A percentile compares a stretch with the other conserved stretches of the same genome.
These are phyloP conservation scores for Curvularia eragrostidis DNA, from an alignment of 2,329 filamentous ascomycete species.

Conservation along the genomic window DNA sequence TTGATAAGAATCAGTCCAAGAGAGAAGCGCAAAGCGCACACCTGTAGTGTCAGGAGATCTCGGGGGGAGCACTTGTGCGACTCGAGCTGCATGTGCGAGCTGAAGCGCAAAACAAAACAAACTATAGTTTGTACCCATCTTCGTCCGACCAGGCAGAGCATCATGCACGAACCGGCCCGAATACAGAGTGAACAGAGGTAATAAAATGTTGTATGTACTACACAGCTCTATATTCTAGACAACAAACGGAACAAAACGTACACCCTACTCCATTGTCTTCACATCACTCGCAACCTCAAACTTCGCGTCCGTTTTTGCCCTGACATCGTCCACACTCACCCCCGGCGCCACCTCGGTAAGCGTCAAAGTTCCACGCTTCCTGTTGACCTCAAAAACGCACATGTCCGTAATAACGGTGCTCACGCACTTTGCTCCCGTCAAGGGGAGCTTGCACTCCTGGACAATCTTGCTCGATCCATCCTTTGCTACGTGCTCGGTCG, in stretches of 20 bases:
- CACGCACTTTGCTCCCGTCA: conserved; percentile 48
- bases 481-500: conserved; percentile 94
- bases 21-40: not conserved
- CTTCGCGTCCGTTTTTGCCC: conserved; percentile 83
- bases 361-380: conserved; percentile 68
- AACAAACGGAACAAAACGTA: not conserved
- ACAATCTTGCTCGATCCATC: conserved; percentile 91
- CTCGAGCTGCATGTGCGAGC: not conserved
- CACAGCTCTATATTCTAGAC: not conserved
- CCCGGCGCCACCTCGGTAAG: conserved; percentile 84
- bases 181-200: not conserved
- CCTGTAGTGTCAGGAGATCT: not conserved
- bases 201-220: not conserved
- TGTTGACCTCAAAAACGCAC: conserved; percentile 69
- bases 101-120: not conserved
- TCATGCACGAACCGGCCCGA: not conserved
- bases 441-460: conserved; percentile 61
- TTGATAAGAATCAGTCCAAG: not conserved
- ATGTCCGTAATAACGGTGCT: conserved; percentile 51
- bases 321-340: conserved; percentile 85
- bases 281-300: conserved; percentile 80
- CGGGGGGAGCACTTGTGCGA: not conserved
- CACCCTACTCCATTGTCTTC: conserved; percentile 69
- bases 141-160: not conserved
- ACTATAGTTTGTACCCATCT: not conserved